A percentile compares a stretch with the other conserved stretches of the same genome.
Conservation (phyloP, 1,284 basidiomycete species). For the Trichosporon sp. region DNA sequence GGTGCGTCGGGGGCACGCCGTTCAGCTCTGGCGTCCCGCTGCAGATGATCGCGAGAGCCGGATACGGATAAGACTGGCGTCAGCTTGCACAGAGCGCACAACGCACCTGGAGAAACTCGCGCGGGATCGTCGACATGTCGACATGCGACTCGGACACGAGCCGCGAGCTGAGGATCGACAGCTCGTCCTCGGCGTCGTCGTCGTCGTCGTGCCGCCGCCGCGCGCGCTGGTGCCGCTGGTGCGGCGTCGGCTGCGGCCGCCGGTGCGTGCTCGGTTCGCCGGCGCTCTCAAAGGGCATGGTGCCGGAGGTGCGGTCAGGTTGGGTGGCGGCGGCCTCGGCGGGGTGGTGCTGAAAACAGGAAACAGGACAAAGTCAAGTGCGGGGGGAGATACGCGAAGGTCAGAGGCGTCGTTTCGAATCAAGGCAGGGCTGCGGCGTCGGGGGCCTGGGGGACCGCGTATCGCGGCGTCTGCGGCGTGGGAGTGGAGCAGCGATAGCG, state of each 20-base stretch:
- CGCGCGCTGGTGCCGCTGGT: not conserved
- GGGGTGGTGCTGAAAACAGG: not conserved
- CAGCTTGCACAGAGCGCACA: not conserved
- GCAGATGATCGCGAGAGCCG: slow-evolving; percentile 35
- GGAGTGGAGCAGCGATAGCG: not conserved
- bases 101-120: slow-evolving; percentile 37
- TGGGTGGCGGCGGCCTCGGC: not conserved
- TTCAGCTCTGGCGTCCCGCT: not conserved
- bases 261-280: not conserved
- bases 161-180: not conserved
- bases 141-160: slow-evolving; percentile 9
- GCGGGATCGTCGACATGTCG: slow-evolving; percentile 27
- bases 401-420: not conserved
- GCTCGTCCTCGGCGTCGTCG: not conserved
- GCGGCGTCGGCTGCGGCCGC: not conserved
- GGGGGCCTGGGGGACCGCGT: not conserved
- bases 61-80: slow-evolving; percentile 38
- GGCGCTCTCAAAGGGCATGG: not conserved
- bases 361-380: not conserved
- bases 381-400: not conserved
- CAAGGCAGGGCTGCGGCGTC: not conserved
- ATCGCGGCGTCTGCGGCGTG: not conserved
- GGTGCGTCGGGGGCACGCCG: slow-evolving; percentile 25
- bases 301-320: no score
- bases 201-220: not conserved